Evolutionary conservation across 23 red algal species (phyloP).

Genomic region (Gracilaria caudata): DNA sequence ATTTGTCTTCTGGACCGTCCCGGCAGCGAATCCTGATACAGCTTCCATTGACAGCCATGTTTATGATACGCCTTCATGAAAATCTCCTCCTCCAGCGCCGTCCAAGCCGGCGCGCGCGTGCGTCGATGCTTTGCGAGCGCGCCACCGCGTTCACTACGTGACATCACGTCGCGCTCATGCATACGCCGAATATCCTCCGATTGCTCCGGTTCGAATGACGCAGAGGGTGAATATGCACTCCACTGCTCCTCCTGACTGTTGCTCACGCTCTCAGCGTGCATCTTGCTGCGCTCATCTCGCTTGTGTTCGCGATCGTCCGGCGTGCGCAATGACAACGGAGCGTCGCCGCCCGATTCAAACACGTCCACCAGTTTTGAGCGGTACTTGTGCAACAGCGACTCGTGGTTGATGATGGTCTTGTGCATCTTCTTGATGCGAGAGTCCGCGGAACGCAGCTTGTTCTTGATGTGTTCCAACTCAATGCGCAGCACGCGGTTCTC

Average conservation of each 20-base stretch:
- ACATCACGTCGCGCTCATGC: slow-evolving; percentile 21
- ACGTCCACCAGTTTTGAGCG: slow-evolving; percentile 25
- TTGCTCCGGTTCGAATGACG: slow-evolving; percentile 35
- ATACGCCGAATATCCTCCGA: slow-evolving; percentile 17
- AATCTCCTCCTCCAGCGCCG: slow-evolving; percentile 73
- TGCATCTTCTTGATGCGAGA: slow-evolving; percentile 2
- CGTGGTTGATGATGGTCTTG: neutral
- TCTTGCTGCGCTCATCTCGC: slow-evolving; percentile 10
- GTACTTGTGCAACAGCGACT: slow-evolving; percentile 40
- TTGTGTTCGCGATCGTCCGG: neutral
- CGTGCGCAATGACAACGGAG: neutral
- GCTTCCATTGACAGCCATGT: slow-evolving; percentile 85
- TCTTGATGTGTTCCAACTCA: slow-evolving; percentile 27
- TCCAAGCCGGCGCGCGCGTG: slow-evolving; percentile 73
- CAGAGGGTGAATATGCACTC: slow-evolving; percentile 20
- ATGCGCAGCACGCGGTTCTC: slow-evolving; percentile 51
- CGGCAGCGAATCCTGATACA: slow-evolving; percentile 75
- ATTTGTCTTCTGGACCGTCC: slow-evolving; percentile 83
- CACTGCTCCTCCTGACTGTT: slow-evolving; percentile 51
- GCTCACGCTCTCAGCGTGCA: slow-evolving; percentile 44
- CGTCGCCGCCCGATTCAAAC: slow-evolving; percentile 30
- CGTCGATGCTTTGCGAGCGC: slow-evolving; percentile 36
- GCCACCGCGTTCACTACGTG: slow-evolving; percentile 8
- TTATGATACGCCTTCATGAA: slow-evolving; percentile 71
- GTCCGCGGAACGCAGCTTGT: slow-evolving; percentile 15